These are phyloP conservation scores for Chionographis japonica DNA, from an alignment of 106 monocot species.

Conservation along the genomic window DNA sequence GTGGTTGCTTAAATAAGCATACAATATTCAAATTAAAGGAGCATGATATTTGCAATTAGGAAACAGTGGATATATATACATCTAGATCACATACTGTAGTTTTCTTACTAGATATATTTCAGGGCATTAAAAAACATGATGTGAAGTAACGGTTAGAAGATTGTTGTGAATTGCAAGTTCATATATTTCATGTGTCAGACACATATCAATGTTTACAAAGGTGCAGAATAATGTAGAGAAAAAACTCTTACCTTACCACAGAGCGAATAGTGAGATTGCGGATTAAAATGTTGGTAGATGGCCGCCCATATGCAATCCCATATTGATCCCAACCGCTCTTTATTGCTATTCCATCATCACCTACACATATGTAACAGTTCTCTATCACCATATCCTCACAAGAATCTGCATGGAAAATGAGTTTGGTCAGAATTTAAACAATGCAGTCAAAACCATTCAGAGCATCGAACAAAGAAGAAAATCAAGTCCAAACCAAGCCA, in stretches of 20 bases:
- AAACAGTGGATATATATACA: no score
- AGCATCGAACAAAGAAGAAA: no score
- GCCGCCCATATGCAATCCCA: conserved; percentile 66
- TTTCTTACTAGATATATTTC: no score
- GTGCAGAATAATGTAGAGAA: background rate
- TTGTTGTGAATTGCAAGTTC: no score
- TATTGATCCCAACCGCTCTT: conserved; percentile 95
- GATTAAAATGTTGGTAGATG: conserved; percentile 73
- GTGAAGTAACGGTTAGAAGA: no score
- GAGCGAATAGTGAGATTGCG: conserved; percentile 62
- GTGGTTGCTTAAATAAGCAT: no score
- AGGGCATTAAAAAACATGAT: no score
- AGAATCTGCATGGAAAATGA: conserved; percentile 52
- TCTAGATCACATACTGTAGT: no score
- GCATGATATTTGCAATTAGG: no score
- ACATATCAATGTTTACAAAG: background rate
- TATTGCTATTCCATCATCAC: conserved; percentile 93
- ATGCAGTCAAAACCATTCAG: no score
- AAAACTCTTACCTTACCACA: conserved; percentile 45
- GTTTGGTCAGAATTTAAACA: background rate
- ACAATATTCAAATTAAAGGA: no score
- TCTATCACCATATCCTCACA: conserved; percentile 77
- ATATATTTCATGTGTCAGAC: background rate
- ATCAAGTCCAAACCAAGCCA: no score
- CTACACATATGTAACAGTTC: conserved; percentile 86